phyloP scores from a whole-genome alignment of 2,329 filamentous ascomycete genomes.

The Aspergillus transmontanensis region DNA sequence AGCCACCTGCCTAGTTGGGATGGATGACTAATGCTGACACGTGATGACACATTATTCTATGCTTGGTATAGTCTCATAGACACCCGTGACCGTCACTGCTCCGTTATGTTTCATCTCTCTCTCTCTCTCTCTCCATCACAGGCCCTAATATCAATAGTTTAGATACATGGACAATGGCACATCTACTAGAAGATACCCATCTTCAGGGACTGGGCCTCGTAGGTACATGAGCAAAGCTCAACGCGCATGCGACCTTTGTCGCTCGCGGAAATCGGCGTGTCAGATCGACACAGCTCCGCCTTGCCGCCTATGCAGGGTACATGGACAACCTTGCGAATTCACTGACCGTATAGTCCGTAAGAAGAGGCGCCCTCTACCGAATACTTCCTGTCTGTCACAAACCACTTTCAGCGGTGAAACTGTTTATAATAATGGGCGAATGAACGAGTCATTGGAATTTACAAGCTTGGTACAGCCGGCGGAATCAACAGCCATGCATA shows the following conservation, averaged over 20 bases:
- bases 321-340: constrained; percentile 7
- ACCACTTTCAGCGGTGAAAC: neutral
- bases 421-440: neutral
- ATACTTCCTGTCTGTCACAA: neutral
- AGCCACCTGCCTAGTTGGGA: neutral
- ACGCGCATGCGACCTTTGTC: constrained; percentile 10
- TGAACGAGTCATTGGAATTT: neutral
- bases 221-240: constrained; percentile 14
- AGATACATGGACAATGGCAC: neutral
- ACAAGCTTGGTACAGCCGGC: neutral
- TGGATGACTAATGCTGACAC: neutral
- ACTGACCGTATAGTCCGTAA: constrained; percentile 1
- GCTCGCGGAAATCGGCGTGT: constrained; percentile 9
- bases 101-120: neutral
- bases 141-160: neutral
- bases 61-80: neutral
- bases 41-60: neutral
- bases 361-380: neutral
- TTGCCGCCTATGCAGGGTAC: constrained; percentile 4
- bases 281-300: constrained; percentile 8
- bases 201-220: neutral
- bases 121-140: neutral
- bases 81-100: neutral
- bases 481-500: neutral
- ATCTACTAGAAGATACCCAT: neutral